Conservation (phyloP, 2,329 filamentous ascomycete genomes). For the Alternaria sp. region DNA sequence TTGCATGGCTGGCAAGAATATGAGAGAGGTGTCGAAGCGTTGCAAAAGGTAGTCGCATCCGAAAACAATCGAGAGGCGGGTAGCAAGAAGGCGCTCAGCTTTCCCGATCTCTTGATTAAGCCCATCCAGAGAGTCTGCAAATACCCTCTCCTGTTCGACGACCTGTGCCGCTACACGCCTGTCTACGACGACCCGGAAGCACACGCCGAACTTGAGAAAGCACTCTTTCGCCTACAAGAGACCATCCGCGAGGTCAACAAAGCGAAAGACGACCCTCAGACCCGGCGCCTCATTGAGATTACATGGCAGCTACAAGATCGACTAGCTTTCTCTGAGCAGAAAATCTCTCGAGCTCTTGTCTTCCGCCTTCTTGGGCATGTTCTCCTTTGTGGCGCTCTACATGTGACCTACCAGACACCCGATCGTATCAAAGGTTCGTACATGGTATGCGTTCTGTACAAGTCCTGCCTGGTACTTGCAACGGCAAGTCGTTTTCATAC, state of each 20-base stretch:
- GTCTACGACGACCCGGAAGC: slow-evolving; percentile 84
- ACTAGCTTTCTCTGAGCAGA: slow-evolving; percentile 73
- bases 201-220: slow-evolving; percentile 79
- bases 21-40: slow-evolving; percentile 83
- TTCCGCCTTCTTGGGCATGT: slow-evolving; percentile 83
- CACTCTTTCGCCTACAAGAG: slow-evolving; percentile 75
- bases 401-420: slow-evolving; percentile 80
- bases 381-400: slow-evolving; percentile 80
- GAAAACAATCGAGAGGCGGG: slow-evolving; percentile 69
- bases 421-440: slow-evolving; percentile 77
- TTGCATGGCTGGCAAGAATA: slow-evolving; percentile 79
- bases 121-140: slow-evolving; percentile 92
- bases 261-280: slow-evolving; percentile 78
- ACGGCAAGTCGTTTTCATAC: slow-evolving; percentile 69
- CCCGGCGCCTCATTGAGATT: slow-evolving; percentile 75
- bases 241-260: slow-evolving; percentile 82
- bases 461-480: slow-evolving; percentile 79
- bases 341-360: slow-evolving; percentile 52
- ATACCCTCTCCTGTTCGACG: slow-evolving; percentile 86
- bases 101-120: slow-evolving; percentile 92
- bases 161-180: slow-evolving; percentile 83
- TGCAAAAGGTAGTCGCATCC: slow-evolving; percentile 78
- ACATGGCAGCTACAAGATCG: slow-evolving; percentile 87
- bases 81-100: slow-evolving; percentile 77
- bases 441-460: slow-evolving; percentile 85